Percentiles rank a stretch among this genome's conserved stretches.
These are phyloP conservation scores for Triangularia verruculosa DNA, from an alignment of 2,329 filamentous ascomycete species.

Conservation along the genomic window DNA sequence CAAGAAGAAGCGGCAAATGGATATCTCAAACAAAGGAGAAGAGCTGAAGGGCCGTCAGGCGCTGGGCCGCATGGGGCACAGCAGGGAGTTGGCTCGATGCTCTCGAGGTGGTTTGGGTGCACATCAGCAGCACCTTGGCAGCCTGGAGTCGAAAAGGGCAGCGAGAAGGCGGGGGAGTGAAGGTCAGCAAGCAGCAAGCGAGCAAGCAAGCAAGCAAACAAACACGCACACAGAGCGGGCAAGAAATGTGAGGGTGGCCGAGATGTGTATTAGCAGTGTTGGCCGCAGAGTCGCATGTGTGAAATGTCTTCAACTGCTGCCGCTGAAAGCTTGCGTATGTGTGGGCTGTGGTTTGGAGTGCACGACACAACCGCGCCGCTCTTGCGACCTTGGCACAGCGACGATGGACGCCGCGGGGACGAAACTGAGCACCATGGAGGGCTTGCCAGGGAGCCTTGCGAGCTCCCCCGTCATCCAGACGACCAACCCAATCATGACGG, in stretches of 20 bases:
- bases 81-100: constrained; percentile 12
- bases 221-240: not conserved
- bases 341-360: not conserved
- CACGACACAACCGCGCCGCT: constrained; percentile 20
- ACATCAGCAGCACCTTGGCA: constrained; percentile 15
- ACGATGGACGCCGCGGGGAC: constrained; percentile 7
- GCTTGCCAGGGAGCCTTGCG: constrained; percentile 15
- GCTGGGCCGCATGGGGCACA: constrained; percentile 27
- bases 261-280: constrained; percentile 16
- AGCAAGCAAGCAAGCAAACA: not conserved
- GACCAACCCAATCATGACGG: constrained; percentile 18
- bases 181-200: not conserved
- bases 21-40: constrained; percentile 26
- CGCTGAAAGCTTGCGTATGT: not conserved
- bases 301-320: not conserved
- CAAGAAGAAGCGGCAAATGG: constrained; percentile 11
- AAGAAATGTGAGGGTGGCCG: constrained; percentile 6
- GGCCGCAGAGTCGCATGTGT: constrained; percentile 20
- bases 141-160: constrained; percentile 8
- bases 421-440: constrained; percentile 14
- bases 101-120: constrained; percentile 13
- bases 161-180: not conserved
- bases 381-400: constrained; percentile 19
- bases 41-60: constrained; percentile 16
- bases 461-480: constrained; percentile 14